Evolutionary conservation across 345 rosid genomes (phyloP).

Genomic region (Linum trigynum): DNA sequence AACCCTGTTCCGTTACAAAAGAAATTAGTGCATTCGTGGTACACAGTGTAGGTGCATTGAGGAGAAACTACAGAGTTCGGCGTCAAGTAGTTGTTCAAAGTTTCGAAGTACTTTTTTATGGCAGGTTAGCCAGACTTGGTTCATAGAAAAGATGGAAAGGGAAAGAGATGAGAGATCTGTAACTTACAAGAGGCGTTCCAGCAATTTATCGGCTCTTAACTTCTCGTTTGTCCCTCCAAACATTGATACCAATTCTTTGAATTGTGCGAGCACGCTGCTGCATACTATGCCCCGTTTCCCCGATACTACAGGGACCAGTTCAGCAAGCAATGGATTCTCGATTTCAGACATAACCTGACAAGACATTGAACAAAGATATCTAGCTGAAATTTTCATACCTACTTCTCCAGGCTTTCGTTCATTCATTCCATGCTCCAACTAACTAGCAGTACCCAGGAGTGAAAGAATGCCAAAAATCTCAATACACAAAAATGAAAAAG

Average conservation of each 20-base stretch:
- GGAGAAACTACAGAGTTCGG: neutral
- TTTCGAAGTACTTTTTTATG: no score
- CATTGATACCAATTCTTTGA: conserved; percentile 53
- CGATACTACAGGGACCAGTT: conserved; percentile 27
- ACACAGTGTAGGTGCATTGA: neutral
- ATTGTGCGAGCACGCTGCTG: conserved; percentile 48
- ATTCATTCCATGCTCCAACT: no score
- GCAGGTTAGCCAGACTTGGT: no score
- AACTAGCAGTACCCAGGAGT: neutral
- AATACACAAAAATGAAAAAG: no score
- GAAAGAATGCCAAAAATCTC: neutral
- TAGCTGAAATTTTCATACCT: neutral
- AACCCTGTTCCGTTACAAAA: conserved; percentile 36
- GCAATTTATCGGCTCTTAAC: conserved; percentile 49
- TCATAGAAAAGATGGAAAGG: neutral
- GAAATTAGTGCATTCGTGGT: conserved; percentile 6
- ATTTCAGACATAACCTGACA: conserved; percentile 62
- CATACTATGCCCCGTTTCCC: conserved; percentile 60
- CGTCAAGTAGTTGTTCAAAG: neutral
- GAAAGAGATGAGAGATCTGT: neutral
- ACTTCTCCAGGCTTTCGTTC: no score
- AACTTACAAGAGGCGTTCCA: conserved; percentile 55
- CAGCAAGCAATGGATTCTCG: conserved; percentile 41
- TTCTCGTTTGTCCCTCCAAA: conserved; percentile 78
- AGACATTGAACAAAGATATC: neutral